A percentile compares a stretch with the other conserved stretches of the same genome.
Evolutionary conservation across 208 protist species (phyloP).

Genomic region (Leishmania major): DNA sequence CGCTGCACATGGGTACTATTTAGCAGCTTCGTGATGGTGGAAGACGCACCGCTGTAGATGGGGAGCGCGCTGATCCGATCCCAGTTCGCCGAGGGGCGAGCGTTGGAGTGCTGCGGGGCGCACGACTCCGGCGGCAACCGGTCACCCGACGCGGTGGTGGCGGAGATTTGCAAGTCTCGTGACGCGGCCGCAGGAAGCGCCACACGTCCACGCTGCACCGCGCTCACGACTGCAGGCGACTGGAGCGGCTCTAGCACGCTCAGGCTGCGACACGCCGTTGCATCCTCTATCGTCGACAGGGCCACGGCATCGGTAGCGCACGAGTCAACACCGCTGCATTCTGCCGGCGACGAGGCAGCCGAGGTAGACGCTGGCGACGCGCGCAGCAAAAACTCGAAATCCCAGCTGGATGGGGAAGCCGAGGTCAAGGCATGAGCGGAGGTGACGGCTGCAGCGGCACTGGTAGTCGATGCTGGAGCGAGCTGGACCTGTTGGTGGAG

Average conservation of each 20-base stretch:
- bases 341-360: neutral
- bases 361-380: conserved; percentile 16
- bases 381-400: conserved; percentile 68
- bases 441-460: neutral
- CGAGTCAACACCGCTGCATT: neutral
- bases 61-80: conserved; percentile 24
- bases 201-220: neutral
- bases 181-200: neutral
- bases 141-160: neutral
- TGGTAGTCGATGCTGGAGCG: neutral
- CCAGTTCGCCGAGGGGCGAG: conserved; percentile 11
- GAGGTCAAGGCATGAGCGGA: neutral
- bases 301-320: neutral
- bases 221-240: neutral
- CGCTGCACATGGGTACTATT: conserved; percentile 66
- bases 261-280: conserved; percentile 3
- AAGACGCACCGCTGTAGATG: conserved; percentile 9
- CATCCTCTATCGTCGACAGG: neutral
- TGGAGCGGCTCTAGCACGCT: neutral
- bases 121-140: neutral
- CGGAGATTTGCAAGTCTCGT: neutral
- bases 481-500: neutral
- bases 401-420: conserved; percentile 16
- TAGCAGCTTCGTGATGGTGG: conserved; percentile 22
- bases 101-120: neutral